Evolutionary conservation across 163 green algal species (phyloP), one percentile per base, ranked within the genome.

Genomic region (Scenedesmus sp.): DNA sequence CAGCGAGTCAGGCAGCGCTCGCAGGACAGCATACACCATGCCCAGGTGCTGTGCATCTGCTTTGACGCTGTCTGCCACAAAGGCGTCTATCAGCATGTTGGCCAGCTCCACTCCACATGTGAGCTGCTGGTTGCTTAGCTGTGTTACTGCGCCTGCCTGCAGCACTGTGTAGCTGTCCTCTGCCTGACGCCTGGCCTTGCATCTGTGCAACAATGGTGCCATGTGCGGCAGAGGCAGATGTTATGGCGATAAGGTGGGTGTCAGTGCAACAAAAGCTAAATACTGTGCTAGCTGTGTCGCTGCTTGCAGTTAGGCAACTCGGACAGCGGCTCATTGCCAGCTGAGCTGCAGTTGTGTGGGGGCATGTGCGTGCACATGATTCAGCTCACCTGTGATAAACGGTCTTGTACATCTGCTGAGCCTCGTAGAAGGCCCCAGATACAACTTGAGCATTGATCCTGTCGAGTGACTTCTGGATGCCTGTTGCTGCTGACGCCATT

Each of bases 331-430:
- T 40, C 30, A 76, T 18, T 76, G 65, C 30, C 65, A 18, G 9
- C 65, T 76, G 65, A 33, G 30, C 65, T 76, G 30, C 16, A n/a
- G n/a, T n/a, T n/a, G n/a, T n/a, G n/a, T n/a, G n/a, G n/a, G n/a
- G n/a, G 65, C 56, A 70, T 76, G 40, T 76, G 65, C 65, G 40
- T 76, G 65, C 65, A 40, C 0, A 40, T 20, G n/a, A n/a, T n/a
- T n/a, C n/a, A n/a, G 30, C 30, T 76, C 12, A 76, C 65, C 96
- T 89, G 68, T 97, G 91, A 83, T 96, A 97, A 0, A 95, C 93
- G 1, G 96, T 97, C 88, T 98, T 98, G 84, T 96, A 96, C 93
- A 97, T 96, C 81, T 98, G 95, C 83, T 97, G 96, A 5, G 94
- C 96, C 85, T 98, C 96, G 89, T 98, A 98, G 59, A 93, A 95